Base-by-base conservation (phyloP, 2,329 filamentous ascomycete species). In the Aspergillus puulaauensis region DNA sequence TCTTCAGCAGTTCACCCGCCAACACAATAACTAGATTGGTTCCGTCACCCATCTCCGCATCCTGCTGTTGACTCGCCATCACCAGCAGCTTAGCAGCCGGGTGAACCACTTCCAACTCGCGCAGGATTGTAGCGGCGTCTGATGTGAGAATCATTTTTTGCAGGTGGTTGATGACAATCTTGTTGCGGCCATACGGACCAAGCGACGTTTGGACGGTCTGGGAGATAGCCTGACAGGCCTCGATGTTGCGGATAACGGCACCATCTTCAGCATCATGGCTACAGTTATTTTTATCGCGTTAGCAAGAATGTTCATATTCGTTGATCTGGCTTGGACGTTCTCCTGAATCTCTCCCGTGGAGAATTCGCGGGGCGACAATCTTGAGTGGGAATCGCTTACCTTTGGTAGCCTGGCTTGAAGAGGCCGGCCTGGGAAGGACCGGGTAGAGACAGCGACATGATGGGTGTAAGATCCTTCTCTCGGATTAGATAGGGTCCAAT, bases 251-350 rank as follows among this genome's bases (percentile, higher is more conserved):
- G 65, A 98, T 84, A 66, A 99, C 93, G 67, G 95, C 96, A 75
- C 95, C 95, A 90, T 99, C 95, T 87, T 99, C 96, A 61, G 93
- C 89, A 75, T 98, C 93, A 81, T 99, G 96, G 84, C 96, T 98
- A 59, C 61, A 66, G 39, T 43, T 59, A 47, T 39, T 19, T 17
- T 19, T 21, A 6, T 9, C 45, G 35, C n/a, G 51, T 64, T 64
- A 64, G 58, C 61, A 52, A 49, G 21, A 19, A 11, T 45, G 15
- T 27, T 15, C 35, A 24, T 47, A 15, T 4, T 19, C 9, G 15
- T 31, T 9, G 33, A 24, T 46, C 19, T 12, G 15, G 35, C 31
- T 45, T 37, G 31, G 21, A 43, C 31, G 27, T 21, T 19, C 2
- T 33, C 46, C 24, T 47, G 17, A 52, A 39, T 47, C 44, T 37